Base-by-base conservation (phyloP, 352 stramenopile species). In the Discostella stelligera region DNA sequence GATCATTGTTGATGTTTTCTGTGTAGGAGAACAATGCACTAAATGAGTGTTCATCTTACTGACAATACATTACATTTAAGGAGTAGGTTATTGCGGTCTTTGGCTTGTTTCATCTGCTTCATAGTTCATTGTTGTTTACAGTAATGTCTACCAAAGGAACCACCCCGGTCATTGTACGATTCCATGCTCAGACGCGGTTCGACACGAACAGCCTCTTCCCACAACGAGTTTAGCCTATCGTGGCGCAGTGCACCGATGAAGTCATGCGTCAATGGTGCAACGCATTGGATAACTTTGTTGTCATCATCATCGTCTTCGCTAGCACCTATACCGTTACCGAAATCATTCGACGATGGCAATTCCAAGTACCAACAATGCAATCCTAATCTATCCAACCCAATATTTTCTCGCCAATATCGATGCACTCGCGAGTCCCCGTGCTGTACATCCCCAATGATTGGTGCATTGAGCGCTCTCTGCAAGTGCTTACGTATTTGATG, bases 401-500 rank as follows among this genome's bases (percentile, higher is more conserved):
- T 66, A 6, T 77, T 76, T 32, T 81, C 25, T 60, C 78, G 85
- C 81, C 84, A 90, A 66, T 71, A 86, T 21, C 82, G 74, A 79
- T 89, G 89, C 30, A 87, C 67, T 52, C 56, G 54, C 16, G 75
- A 80, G 54, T 87, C 77, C 13, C 82, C 74, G 62, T 88, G 82
- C 37, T 85, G 56, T 3, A 67, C 67, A 73, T 90, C 85, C 39
- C 85, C 85, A 64, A 89, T 78, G 20, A 90, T 73, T 7, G 85
- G 85, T 68, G 82, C 71, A 11, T 41, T 20, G 13, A 71, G 74
- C 21, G 73, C 64, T 60, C 59, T 74, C 49, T 21, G 20, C 13
- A 66, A n/a, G 58, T 90, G 85, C 23, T 74, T 58, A 52, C 85
- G 48, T 56, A 90, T 88, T 66, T 90, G 85, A 79, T 90, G 85